phyloP scores from a whole-genome alignment of 352 stramenopile species.

The Phytophthora sp. region DNA sequence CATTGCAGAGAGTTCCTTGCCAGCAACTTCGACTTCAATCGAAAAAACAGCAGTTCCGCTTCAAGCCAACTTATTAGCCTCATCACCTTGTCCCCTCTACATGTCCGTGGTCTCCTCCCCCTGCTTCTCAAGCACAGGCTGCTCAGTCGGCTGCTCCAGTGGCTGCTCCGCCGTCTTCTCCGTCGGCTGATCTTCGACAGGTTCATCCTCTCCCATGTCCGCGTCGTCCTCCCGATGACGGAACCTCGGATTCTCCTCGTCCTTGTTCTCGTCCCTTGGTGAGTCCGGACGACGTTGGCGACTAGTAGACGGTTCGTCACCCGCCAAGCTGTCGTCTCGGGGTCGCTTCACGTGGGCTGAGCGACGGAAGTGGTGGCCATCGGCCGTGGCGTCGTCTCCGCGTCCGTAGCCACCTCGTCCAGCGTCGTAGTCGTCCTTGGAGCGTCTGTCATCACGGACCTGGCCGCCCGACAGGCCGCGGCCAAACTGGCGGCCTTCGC shows the following conservation, averaged over 20 bases:
- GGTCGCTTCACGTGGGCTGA: slow-evolving; percentile 58
- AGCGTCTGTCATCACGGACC: slow-evolving; percentile 84
- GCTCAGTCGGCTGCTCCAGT: no score
- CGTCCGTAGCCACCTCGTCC: slow-evolving; percentile 81
- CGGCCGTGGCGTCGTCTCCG: slow-evolving; percentile 55
- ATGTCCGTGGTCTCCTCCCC: slow-evolving; percentile 19
- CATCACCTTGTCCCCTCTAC: background rate
- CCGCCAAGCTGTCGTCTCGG: slow-evolving; percentile 53
- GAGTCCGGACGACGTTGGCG: slow-evolving; percentile 30
- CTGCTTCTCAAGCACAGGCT: slow-evolving; percentile 15
- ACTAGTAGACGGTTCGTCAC: slow-evolving; percentile 47
- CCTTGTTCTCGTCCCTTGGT: slow-evolving; percentile 23
- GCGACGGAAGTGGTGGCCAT: slow-evolving; percentile 78
- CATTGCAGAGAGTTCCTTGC: no score
- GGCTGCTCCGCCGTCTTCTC: no score
- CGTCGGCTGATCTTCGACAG: slow-evolving; percentile 13
- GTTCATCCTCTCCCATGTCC: slow-evolving; percentile 28
- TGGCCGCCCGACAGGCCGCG: slow-evolving; percentile 83
- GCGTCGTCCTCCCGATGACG: slow-evolving; percentile 32
- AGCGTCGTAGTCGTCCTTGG: slow-evolving; percentile 87
- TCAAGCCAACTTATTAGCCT: no score
- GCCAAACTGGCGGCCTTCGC: slow-evolving; percentile 87
- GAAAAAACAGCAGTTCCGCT: background rate
- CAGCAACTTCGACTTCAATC: no score
- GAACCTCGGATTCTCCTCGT: slow-evolving; percentile 41